Conservation (phyloP, 2,329 filamentous ascomycete species). For the Dissoconium aciculare region DNA sequence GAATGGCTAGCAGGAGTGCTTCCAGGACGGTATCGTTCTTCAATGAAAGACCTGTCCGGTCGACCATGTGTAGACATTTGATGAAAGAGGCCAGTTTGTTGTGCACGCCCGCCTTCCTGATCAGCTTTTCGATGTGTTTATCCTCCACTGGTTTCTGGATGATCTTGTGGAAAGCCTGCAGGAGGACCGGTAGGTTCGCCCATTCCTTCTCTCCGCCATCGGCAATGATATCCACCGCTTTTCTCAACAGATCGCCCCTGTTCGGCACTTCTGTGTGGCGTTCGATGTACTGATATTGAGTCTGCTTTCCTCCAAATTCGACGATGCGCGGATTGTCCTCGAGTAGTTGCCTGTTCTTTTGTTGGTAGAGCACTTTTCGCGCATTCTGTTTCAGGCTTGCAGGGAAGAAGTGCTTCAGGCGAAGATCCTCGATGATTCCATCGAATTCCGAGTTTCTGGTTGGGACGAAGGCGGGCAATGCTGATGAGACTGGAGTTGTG, state of each 20-base stretch:
- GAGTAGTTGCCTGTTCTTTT: constrained; percentile 28
- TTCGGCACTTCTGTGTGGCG: constrained; percentile 19
- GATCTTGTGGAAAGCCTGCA: constrained; percentile 21
- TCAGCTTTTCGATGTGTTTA: constrained; percentile 20
- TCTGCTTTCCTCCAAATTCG: constrained; percentile 28
- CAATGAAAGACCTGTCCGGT: constrained; percentile 23
- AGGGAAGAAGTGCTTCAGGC: constrained; percentile 32
- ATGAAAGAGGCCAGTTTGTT: constrained; percentile 21
- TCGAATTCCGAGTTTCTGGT: constrained; percentile 29
- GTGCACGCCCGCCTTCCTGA: constrained; percentile 19
- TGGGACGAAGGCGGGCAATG: constrained; percentile 28
- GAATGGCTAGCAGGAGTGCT: constrained; percentile 24
- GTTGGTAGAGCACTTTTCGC: constrained; percentile 28
- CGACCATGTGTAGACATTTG: constrained; percentile 19
- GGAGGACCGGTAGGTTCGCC: constrained; percentile 22
- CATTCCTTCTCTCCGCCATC: constrained; percentile 19
- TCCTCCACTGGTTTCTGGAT: constrained; percentile 11
- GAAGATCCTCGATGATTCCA: constrained; percentile 26
- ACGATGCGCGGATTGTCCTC: constrained; percentile 30
- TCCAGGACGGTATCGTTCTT: constrained; percentile 20
- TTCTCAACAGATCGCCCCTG: constrained; percentile 14
- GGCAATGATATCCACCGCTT: constrained; percentile 21
- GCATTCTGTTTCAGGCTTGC: constrained; percentile 29
- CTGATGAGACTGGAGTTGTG: constrained; percentile 8
- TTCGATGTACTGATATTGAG: constrained; percentile 23